Percentiles rank a stretch among this genome's conserved stretches.
Conservation (phyloP, 2,329 filamentous ascomycete genomes). For the Diatrype stigma region DNA sequence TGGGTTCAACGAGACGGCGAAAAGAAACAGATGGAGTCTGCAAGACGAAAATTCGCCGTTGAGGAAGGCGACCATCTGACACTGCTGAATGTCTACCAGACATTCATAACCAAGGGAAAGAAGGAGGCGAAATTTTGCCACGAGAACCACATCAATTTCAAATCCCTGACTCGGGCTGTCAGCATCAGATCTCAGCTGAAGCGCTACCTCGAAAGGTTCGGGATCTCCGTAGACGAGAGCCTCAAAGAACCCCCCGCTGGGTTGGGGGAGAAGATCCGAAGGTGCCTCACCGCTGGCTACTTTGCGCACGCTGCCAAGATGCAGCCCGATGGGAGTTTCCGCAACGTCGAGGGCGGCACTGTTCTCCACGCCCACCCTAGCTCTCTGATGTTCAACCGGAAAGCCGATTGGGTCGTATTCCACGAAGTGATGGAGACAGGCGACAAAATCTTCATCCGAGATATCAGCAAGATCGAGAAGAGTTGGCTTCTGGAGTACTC, state of each 20-base stretch:
- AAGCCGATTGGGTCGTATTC: constrained; percentile 95
- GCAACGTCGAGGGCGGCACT: constrained; percentile 74
- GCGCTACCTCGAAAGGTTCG: constrained; percentile 82
- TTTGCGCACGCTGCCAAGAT: constrained; percentile 92
- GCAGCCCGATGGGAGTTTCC: constrained; percentile 88
- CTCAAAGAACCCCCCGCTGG: constrained; percentile 35
- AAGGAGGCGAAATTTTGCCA: constrained; percentile 85
- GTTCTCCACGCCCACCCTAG: constrained; percentile 84
- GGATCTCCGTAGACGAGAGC: constrained; percentile 64
- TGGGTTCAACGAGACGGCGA: constrained; percentile 80
- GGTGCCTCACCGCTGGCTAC: constrained; percentile 84
- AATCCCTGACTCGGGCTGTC: constrained; percentile 74
- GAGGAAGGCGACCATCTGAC: constrained; percentile 94
- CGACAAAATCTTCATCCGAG: constrained; percentile 83
- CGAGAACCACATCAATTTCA: constrained; percentile 83
- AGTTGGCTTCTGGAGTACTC: constrained; percentile 89
- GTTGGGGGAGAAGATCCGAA: constrained; percentile 69
- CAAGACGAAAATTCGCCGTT: constrained; percentile 77
- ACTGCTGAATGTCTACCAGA: constrained; percentile 86
- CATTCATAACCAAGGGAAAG: constrained; percentile 77
- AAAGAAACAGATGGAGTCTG: constrained; percentile 69
- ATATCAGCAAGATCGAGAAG: constrained; percentile 91
- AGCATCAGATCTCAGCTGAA: constrained; percentile 83
- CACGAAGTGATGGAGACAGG: constrained; percentile 89
- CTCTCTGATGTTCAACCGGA: constrained; percentile 92